These are phyloP conservation scores for Artemisia tridentata DNA, from an alignment of 129 eudicot genomes.

Conservation along the genomic window DNA sequence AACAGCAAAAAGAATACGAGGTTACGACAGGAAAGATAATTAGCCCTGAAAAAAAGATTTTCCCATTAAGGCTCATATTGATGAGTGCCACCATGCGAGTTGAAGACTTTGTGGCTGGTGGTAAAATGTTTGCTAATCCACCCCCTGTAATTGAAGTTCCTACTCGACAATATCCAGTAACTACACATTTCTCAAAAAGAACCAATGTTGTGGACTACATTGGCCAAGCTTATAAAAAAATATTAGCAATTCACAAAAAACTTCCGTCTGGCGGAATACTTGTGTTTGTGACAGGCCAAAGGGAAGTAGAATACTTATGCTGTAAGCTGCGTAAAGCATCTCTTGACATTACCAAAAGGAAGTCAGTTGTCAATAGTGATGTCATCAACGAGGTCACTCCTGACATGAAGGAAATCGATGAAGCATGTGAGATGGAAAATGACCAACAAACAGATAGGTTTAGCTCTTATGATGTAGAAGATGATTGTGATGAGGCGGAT, in stretches of 20 bases:
- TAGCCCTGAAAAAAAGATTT: conserved; percentile 46
- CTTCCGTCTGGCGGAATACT: conserved; percentile 97
- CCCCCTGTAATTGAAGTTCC: conserved; percentile 91
- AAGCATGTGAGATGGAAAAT: conserved; percentile 66
- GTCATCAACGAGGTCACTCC: conserved; percentile 25
- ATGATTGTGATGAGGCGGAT: conserved; percentile 39
- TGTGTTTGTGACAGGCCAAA: conserved; percentile 91
- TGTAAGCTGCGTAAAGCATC: conserved; percentile 74
- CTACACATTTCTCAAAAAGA: conserved; percentile 75
- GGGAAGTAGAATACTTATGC: conserved; percentile 90
- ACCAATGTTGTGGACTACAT: conserved; percentile 81
- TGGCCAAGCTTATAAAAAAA: conserved; percentile 93
- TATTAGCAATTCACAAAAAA: conserved; percentile 81
- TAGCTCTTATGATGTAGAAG: conserved; percentile 40
- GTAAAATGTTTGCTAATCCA: conserved; percentile 52
- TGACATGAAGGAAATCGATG: conserved; percentile 70
- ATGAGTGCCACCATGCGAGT: conserved; percentile 96
- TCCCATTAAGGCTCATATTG: conserved; percentile 74
- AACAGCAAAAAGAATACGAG: conserved; percentile 56
- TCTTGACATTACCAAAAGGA: conserved; percentile 38
- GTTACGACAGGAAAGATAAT: conserved; percentile 48
- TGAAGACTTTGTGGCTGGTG: conserved; percentile 70
- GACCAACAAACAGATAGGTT: conserved; percentile 62
- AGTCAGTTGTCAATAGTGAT: conserved; percentile 27
- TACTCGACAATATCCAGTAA: conserved; percentile 80